Evolutionary conservation across 768 basidiomycete species (phyloP).

Genomic region (Cystofilobasidium capitatum): DNA sequence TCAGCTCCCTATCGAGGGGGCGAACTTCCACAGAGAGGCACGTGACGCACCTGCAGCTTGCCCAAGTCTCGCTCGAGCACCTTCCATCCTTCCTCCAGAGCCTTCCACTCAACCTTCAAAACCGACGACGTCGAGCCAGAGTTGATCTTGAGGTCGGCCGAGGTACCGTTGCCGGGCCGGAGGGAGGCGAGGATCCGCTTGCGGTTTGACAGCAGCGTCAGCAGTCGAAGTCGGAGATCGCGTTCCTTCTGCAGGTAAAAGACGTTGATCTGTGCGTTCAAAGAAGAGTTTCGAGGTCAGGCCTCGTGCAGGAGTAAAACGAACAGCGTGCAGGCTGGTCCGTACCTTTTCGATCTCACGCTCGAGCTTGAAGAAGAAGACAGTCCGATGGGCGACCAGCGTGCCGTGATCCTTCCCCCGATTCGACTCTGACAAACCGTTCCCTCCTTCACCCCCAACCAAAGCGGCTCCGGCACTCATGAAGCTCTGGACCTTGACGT

Average conservation of each 20-base stretch:
- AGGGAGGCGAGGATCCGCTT: conserved; percentile 49
- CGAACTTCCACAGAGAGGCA: background rate
- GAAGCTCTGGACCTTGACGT: background rate
- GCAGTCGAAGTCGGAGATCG: conserved; percentile 79
- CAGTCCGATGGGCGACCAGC: conserved; percentile 89
- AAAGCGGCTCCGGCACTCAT: background rate
- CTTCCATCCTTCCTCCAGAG: conserved; percentile 91
- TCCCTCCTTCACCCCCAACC: background rate
- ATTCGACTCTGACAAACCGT: background rate
- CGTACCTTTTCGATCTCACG: conserved; percentile 90
- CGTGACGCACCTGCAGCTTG: conserved; percentile 68
- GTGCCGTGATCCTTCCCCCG: conserved; percentile 59
- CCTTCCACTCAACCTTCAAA: conserved; percentile 78
- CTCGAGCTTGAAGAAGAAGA: conserved; percentile 98
- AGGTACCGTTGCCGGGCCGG: conserved; percentile 2
- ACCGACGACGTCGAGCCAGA: conserved; percentile 28
- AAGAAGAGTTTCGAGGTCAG: background rate
- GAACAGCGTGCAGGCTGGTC: background rate
- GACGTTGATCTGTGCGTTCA: conserved; percentile 67
- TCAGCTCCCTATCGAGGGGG: background rate
- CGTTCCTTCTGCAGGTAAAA: conserved; percentile 98
- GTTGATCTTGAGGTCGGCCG: background rate
- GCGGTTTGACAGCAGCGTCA: conserved; percentile 86
- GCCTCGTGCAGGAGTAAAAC: background rate
- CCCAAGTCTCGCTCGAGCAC: conserved; percentile 86